phyloP scores from a whole-genome alignment of 2,329 filamentous ascomycete species.

The Calonectria pteridis region DNA sequence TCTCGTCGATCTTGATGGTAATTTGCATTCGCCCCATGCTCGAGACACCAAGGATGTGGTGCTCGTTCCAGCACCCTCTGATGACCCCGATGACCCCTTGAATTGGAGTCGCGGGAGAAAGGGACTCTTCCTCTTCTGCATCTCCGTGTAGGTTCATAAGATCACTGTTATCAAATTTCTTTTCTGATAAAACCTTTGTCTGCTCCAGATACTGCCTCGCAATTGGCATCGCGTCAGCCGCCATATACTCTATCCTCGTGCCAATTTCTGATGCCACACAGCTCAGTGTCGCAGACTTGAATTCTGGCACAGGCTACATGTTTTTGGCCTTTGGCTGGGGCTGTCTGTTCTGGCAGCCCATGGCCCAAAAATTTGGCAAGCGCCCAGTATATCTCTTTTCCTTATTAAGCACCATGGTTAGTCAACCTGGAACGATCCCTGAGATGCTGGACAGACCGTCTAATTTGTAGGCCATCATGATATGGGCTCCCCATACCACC shows the following conservation, averaged over 20 bases:
- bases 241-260: not conserved
- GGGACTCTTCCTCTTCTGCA: not conserved
- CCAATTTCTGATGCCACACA: not conserved
- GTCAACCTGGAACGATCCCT: not conserved
- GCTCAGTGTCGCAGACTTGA: not conserved
- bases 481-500: not conserved
- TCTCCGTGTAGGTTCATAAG: not conserved
- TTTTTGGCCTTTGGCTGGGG: constrained; percentile 59
- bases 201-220: not conserved
- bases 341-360: constrained; percentile 59
- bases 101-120: not conserved
- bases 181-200: not conserved
- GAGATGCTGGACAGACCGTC: not conserved
- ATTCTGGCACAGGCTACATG: constrained; percentile 1
- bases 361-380: constrained; percentile 58
- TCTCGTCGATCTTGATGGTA: constrained; percentile 52
- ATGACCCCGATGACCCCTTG: not conserved
- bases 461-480: not conserved
- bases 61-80: not conserved
- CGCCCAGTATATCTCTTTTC: constrained; percentile 39
- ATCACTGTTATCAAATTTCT: fast-evolving
- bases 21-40: constrained; percentile 46
- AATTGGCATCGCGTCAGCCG: not conserved
- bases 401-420: not conserved
- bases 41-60: constrained; percentile 20